Conservation (phyloP, 345 rosid genomes). For the Cardamine occulta region DNA sequence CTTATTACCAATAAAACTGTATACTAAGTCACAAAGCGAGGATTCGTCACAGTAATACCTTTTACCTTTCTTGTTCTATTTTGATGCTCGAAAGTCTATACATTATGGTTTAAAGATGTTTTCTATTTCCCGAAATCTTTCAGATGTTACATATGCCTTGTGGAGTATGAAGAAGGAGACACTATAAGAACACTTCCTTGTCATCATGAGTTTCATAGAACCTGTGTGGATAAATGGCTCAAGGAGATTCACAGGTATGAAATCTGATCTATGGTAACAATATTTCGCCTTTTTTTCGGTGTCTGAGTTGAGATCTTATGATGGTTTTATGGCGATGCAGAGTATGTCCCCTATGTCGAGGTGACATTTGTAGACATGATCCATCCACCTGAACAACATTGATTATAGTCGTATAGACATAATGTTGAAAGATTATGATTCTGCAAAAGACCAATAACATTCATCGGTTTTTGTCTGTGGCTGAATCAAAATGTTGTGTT, state of each 20-base stretch:
- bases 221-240: slow-evolving; percentile 95
- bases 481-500: slow-evolving; percentile 35
- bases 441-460: slow-evolving; percentile 31
- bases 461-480: slow-evolving; percentile 13
- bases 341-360: slow-evolving; percentile 97
- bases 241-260: slow-evolving; percentile 96
- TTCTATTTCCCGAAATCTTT: not conserved
- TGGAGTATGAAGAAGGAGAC: slow-evolving; percentile 96
- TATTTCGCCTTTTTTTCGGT: not conserved
- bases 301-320: slow-evolving; percentile 28
- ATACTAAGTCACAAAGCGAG: slow-evolving; percentile 62
- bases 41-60: slow-evolving; percentile 78
- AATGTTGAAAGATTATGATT: slow-evolving; percentile 21
- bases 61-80: not conserved
- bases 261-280: not conserved
- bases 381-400: slow-evolving; percentile 49
- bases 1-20: slow-evolving; percentile 68
- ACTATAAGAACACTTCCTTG: slow-evolving; percentile 83
- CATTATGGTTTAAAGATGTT: not conserved
- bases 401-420: slow-evolving; percentile 28
- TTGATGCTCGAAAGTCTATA: not conserved
- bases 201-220: slow-evolving; percentile 82
- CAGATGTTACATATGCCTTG: slow-evolving; percentile 97
- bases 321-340: slow-evolving; percentile 48
- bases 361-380: slow-evolving; percentile 79